A percentile compares a stretch with the other conserved stretches of the same genome.
Evolutionary conservation across 768 basidiomycete species (phyloP).

Genomic region (Calocybe gangraenosa): DNA sequence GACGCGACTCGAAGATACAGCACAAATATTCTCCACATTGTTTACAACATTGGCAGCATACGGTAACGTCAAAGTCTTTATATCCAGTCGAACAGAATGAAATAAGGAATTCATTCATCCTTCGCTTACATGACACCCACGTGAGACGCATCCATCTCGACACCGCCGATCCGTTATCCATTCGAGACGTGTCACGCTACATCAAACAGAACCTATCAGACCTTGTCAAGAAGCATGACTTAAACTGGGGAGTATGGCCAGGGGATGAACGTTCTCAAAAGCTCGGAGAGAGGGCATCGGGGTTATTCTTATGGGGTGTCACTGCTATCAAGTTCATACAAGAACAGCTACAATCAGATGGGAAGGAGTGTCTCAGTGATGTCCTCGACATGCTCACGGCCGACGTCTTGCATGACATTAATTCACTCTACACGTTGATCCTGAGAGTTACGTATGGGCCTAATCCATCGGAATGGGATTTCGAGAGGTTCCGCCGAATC

Average conservation of each 20-base stretch:
- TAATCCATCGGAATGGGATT: conserved; percentile 9
- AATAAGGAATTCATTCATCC: conserved; percentile 7
- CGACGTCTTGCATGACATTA: conserved; percentile 2
- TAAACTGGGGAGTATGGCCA: conserved; percentile 10
- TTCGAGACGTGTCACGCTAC: conserved; percentile 9
- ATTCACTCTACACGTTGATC: conserved; percentile 10
- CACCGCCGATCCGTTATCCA: conserved; percentile 2
- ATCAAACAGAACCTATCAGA: neutral
- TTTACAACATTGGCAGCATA: neutral
- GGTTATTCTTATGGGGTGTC: conserved; percentile 15
- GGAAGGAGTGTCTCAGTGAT: conserved; percentile 7
- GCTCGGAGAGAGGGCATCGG: conserved; percentile 7
- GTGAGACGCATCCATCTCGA: conserved; percentile 14
- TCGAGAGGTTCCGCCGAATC: conserved; percentile 14
- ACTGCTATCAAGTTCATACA: conserved; percentile 5
- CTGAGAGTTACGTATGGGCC: neutral
- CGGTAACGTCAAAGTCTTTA: conserved; percentile 13
- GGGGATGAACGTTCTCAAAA: conserved; percentile 7
- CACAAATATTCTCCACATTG: conserved; percentile 10
- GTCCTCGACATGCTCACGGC: conserved; percentile 7
- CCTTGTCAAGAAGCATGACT: conserved; percentile 5
- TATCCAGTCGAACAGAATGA: conserved; percentile 14
- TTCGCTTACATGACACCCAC: neutral
- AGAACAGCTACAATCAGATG: conserved; percentile 2
- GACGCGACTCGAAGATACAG: conserved; percentile 4